Base-by-base conservation (phyloP, 2,329 filamentous ascomycete genomes). In the Sphaerulina musiva region DNA sequence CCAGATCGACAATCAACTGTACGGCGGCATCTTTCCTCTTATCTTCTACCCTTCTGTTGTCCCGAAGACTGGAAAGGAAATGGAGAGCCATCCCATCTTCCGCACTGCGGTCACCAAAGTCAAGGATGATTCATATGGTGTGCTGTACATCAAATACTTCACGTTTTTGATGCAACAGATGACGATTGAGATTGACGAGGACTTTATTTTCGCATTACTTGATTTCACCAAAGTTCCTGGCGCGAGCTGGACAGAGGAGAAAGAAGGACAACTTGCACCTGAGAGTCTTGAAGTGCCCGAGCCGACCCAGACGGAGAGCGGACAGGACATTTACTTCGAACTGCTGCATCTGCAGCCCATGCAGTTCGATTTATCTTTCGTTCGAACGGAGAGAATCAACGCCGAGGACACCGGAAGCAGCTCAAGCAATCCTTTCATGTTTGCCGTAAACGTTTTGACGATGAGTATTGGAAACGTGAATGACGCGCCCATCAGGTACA, bases 401-500 rank as follows among this genome's bases (percentile, higher is more conserved):
- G 92, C 89, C 2, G 92, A 97, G 69, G 91, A 97, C 70, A 95
- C 93, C 63, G 87, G 90, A 45, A 89, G 89, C 45, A 75, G 74
- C 11, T 89, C 89, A 1, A 84, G 82, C 41, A 98, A 95, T 67
- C 95, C 95, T 0, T 80, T 98, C 70, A 97, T 97, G 91, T 98
- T 97, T 75, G 91, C 96, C 69, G 84, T 97, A 70, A 97, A 98
- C 67, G 89, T 97, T 62, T 84, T 98, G 77, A 97, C 95, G 0
- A 98, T 98, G 93, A 95, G 93, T 11, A 93, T 98, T 66, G 93
- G 93, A 60, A 98, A 98, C 66, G 89, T 98, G 76, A 98, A 98
- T 66, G 95, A 98, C 72, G 93, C 93, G 6, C 95, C 93, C 0
- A 84, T 98, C 50, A 85, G 89, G 46, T 83, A 98, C 68, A 98